These are phyloP conservation scores for Agaricus bisporus DNA, from an alignment of 768 basidiomycete genomes.

Conservation along the genomic window DNA sequence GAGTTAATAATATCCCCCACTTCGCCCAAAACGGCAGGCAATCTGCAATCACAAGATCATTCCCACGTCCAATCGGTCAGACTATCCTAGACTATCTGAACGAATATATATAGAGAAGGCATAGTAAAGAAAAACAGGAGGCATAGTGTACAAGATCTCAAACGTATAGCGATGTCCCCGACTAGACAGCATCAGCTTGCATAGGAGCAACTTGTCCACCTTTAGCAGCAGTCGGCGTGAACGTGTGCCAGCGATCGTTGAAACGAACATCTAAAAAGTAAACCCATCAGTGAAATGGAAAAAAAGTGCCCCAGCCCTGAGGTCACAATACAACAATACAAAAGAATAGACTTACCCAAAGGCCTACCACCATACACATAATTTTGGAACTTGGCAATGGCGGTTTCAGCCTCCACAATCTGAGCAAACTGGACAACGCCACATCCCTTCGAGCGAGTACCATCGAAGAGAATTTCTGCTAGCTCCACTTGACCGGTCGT, in stretches of 20 bases:
- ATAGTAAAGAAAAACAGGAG: background rate
- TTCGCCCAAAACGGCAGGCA: constrained; percentile 11
- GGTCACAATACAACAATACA: no score
- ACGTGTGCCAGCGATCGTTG: constrained; percentile 95
- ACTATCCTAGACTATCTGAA: no score
- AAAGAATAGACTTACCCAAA: constrained; percentile 44
- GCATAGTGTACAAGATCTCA: background rate
- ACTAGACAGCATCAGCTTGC: constrained; percentile 43
- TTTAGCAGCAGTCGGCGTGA: constrained; percentile 83
- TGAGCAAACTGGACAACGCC: constrained; percentile 95
- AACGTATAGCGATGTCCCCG: background rate
- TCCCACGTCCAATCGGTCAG: constrained; percentile 6
- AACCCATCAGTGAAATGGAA: background rate
- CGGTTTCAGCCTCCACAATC: constrained; percentile 86
- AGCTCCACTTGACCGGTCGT: constrained; percentile 93
- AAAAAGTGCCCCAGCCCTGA: background rate
- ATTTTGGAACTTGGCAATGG: constrained; percentile 93
- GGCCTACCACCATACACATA: constrained; percentile 95
- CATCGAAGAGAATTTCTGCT: constrained; percentile 93
- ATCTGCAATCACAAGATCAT: background rate
- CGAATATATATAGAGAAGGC: background rate
- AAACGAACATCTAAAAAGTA: constrained; percentile 70
- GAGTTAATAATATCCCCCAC: constrained; percentile 11
- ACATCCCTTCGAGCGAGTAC: constrained; percentile 86
- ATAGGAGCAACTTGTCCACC: constrained; percentile 71